Evolutionary conservation across 768 basidiomycete species (phyloP).

Genomic region (Collybia sordida): DNA sequence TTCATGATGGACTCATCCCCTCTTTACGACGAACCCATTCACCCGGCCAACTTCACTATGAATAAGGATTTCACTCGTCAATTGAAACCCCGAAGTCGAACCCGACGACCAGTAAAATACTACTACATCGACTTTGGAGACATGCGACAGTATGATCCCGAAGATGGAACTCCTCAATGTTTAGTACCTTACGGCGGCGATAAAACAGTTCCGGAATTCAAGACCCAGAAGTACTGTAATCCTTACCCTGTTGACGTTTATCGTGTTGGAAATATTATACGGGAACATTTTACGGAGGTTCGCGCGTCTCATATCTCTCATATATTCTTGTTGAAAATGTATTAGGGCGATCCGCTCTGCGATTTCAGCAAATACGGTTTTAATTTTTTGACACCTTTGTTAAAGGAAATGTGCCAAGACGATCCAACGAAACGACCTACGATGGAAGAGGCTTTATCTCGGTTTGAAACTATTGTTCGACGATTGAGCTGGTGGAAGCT

Average conservation of each 20-base stretch:
- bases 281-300: constrained; percentile 16
- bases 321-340: not conserved
- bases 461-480: constrained; percentile 18
- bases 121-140: constrained; percentile 25
- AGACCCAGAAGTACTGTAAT: constrained; percentile 18
- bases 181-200: constrained; percentile 35
- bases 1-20: constrained; percentile 13
- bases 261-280: constrained; percentile 32
- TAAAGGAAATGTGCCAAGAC: constrained; percentile 15
- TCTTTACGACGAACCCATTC: constrained; percentile 8
- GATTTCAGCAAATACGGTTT: constrained; percentile 9
- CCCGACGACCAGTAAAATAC: constrained; percentile 16
- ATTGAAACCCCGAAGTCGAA: constrained; percentile 9
- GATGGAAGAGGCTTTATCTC: constrained; percentile 26
- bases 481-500: constrained; percentile 21
- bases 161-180: constrained; percentile 19
- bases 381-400: constrained; percentile 16
- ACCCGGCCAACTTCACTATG: constrained; percentile 3
- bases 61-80: constrained; percentile 6
- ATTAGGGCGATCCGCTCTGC: not conserved
- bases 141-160: constrained; percentile 16
- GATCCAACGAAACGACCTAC: constrained; percentile 32
- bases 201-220: constrained; percentile 34
- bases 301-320: not conserved
- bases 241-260: constrained; percentile 37